Evolutionary conservation across 2,329 filamentous ascomycete genomes (phyloP), one percentile per base, ranked within the genome.

Genomic region (Decorospora gaudefroyi): DNA sequence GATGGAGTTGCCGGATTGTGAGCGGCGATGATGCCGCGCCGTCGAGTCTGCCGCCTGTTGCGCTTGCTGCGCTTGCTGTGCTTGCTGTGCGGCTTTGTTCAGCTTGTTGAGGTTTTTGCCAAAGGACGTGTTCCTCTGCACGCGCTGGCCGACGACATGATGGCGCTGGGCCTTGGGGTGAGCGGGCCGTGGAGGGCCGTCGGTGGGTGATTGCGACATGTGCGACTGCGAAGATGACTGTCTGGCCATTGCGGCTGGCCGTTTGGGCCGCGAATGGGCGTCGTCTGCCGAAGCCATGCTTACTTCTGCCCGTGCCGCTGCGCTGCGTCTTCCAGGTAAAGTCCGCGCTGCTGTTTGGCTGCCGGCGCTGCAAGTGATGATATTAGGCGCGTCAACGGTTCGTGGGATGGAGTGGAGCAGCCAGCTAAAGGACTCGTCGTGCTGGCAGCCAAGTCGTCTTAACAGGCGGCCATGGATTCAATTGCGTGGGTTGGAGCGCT

Each of bases 31-130:
- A 51, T 70, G 64, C 53, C 65, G 64, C 27, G 41, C 46, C 5
- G 55, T 49, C 41, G 46, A 56, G 28, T 59, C 67, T 31, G 67
- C 65, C 38, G 54, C 58, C 21, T 49, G 49, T 12, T 59, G 60
- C 25, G 56, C 53, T 44, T 64, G 22, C 29, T 49, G 35, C n/a
- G 27, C 30, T 40, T 54, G 53, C 18, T 52, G 51, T 12, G 36
- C 40, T 31, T 53, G 46, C 42, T 61, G 67, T 17, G 60, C 55
- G 32, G 60, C 53, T 46, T 70, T 72, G 57, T 52, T 64, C 42
- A 70, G 59, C 60, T 73, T 73, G 64, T 67, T 70, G 38, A 74
- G 66, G 48, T 72, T 72, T 61, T 73, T 73, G 51, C 71, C 69
- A 40, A 64, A 58, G 19, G 72, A 73, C 9, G 61, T 49, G 42